Conservation (phyloP, 148 eudicot species). For the Silene uniflora region DNA sequence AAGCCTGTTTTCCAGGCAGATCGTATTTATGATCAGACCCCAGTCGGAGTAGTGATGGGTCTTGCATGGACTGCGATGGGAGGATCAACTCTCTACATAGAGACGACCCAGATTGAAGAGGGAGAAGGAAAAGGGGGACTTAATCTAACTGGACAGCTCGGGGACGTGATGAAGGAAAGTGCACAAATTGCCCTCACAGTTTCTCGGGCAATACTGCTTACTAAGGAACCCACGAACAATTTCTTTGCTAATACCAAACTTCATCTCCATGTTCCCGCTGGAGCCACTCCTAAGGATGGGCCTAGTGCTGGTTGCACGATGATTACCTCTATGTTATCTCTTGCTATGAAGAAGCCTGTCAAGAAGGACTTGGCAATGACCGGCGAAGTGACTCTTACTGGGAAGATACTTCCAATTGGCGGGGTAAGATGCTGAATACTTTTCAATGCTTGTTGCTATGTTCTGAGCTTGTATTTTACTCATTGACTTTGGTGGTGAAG, state of each 20-base stretch:
- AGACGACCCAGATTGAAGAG: slow-evolving; percentile 70
- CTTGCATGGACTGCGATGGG: slow-evolving; percentile 99
- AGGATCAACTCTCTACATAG: slow-evolving; percentile 93
- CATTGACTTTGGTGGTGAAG: background rate
- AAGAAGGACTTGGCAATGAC: slow-evolving; percentile 96
- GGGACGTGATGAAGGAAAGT: slow-evolving; percentile 99
- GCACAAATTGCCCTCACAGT: slow-evolving; percentile 94
- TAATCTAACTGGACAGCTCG: slow-evolving; percentile 87
- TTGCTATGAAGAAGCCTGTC: slow-evolving; percentile 77
- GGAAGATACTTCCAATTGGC: slow-evolving; percentile 96
- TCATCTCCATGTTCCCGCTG: slow-evolving; percentile 98
- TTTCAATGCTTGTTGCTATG: background rate
- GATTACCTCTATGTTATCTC: slow-evolving; percentile 89
- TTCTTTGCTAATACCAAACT: slow-evolving; percentile 75
- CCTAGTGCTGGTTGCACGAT: slow-evolving; percentile 99
- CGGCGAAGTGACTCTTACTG: slow-evolving; percentile 90
- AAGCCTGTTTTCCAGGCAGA: slow-evolving; percentile 98
- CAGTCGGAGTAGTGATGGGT: slow-evolving; percentile 96
- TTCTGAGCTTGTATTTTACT: background rate
- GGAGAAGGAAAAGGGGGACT: slow-evolving; percentile 91
- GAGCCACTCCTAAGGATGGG: slow-evolving; percentile 98
- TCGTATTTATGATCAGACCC: slow-evolving; percentile 86
- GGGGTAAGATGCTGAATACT: slow-evolving; percentile 60
- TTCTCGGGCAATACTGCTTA: slow-evolving; percentile 63
- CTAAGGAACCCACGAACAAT: slow-evolving; percentile 50